Percentiles rank a stretch among this genome's conserved stretches.
These are phyloP conservation scores for Dothideomycetes sp. DNA, from an alignment of 2,329 filamentous ascomycete genomes.

Conservation along the genomic window DNA sequence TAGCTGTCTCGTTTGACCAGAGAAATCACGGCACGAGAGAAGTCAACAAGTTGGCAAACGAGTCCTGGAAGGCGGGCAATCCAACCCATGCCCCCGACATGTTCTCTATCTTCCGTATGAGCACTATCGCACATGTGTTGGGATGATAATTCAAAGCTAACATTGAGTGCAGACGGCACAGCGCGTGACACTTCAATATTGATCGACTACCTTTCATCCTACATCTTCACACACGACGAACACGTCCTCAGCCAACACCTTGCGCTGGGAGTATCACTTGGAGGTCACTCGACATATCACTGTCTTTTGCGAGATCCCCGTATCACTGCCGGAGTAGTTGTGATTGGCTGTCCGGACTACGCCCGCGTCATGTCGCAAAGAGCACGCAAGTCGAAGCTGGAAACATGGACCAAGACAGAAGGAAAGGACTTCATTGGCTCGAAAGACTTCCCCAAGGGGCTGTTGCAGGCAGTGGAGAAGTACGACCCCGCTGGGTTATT, in stretches of 20 bases:
- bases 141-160: constrained; percentile 2
- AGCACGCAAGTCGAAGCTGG: constrained; percentile 57
- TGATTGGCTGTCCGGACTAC: constrained; percentile 88
- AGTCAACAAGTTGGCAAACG: constrained; percentile 58
- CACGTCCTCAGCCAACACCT: constrained; percentile 50
- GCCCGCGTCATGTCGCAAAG: constrained; percentile 70
- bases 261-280: constrained; percentile 72
- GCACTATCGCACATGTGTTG: constrained; percentile 2
- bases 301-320: constrained; percentile 66
- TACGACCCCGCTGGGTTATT: constrained; percentile 69
- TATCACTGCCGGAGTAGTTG: constrained; percentile 63
- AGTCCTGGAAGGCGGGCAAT: constrained; percentile 71
- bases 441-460: constrained; percentile 59
- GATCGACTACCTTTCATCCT: constrained; percentile 67
- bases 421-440: constrained; percentile 63
- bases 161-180: constrained; percentile 45
- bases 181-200: constrained; percentile 64
- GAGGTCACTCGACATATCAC: constrained; percentile 83
- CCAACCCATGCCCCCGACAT: constrained; percentile 80
- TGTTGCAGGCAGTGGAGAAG: constrained; percentile 52
- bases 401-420: constrained; percentile 46
- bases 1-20: constrained; percentile 83
- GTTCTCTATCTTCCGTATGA: constrained; percentile 62
- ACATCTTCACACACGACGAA: constrained; percentile 47
- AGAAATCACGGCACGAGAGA: constrained; percentile 76